Percentiles rank a stretch among this genome's conserved stretches.
phyloP scores from a whole-genome alignment of 768 basidiomycete species.

The Pleurotus sapidus region DNA sequence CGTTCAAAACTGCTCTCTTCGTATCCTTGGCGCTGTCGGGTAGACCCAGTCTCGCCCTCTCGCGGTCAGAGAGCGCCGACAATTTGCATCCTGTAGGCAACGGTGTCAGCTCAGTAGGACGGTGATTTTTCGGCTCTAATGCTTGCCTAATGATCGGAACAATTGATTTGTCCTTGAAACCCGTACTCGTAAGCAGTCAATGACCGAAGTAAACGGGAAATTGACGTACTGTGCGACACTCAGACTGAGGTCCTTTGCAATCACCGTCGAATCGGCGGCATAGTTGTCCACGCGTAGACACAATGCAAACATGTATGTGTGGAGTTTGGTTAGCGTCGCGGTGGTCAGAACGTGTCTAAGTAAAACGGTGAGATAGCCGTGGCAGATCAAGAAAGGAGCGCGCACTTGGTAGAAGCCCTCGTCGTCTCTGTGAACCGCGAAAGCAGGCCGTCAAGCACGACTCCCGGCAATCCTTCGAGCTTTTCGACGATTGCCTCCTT shows the following conservation, averaged over 20 bases:
- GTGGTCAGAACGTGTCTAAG: slow-evolving; percentile 56
- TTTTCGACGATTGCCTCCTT: slow-evolving; percentile 55
- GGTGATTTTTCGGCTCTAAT: background rate
- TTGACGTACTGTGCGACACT: slow-evolving; percentile 57
- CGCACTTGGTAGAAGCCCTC: slow-evolving; percentile 64
- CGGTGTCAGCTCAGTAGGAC: slow-evolving; percentile 1
- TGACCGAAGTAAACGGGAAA: background rate
- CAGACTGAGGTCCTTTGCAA: slow-evolving; percentile 78
- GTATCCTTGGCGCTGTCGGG: slow-evolving; percentile 57
- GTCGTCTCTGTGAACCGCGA: slow-evolving; percentile 78
- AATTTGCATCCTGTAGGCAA: slow-evolving; percentile 65
- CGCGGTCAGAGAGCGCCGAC: slow-evolving; percentile 48
- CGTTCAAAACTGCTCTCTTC: slow-evolving; percentile 70
- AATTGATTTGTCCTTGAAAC: slow-evolving; percentile 48
- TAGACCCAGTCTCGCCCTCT: slow-evolving; percentile 69
- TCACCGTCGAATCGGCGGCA: slow-evolving; percentile 58
- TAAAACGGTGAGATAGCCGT: background rate
- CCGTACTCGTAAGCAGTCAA: slow-evolving; percentile 14
- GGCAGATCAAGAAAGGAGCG: slow-evolving; percentile 5
- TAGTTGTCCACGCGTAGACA: slow-evolving; percentile 80
- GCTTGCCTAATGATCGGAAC: slow-evolving; percentile 71
- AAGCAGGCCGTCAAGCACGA: slow-evolving; percentile 72
- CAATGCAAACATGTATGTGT: slow-evolving; percentile 79
- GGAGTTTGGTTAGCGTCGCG: slow-evolving; percentile 64
- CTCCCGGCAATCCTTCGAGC: slow-evolving; percentile 54